Conservation (phyloP, 2,329 filamentous ascomycete genomes). For the Apiospora arundinis region DNA sequence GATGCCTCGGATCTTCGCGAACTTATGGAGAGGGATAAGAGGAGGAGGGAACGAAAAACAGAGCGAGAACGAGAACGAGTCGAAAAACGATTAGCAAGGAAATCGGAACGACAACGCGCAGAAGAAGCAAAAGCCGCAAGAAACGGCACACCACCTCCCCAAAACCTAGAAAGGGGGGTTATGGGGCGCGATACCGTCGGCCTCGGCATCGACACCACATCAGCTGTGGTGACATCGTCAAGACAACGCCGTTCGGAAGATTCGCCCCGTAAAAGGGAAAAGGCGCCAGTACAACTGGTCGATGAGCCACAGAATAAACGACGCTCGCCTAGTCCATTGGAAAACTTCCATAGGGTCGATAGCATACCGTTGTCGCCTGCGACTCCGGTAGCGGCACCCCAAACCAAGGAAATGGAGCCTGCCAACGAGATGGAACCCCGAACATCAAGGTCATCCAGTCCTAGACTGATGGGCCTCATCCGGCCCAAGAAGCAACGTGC, state of each 20-base stretch:
- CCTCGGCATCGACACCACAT: constrained; percentile 62
- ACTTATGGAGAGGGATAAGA: constrained; percentile 86
- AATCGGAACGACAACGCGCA: constrained; percentile 70
- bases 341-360: constrained; percentile 57
- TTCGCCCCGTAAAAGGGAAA: constrained; percentile 41
- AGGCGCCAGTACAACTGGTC: constrained; percentile 33
- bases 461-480: constrained; percentile 46
- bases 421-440: constrained; percentile 4
- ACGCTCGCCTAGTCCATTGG: constrained; percentile 43
- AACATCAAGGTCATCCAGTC: constrained; percentile 39
- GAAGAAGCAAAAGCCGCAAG: constrained; percentile 62
- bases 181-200: constrained; percentile 63
- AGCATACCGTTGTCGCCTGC: constrained; percentile 48
- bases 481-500: constrained; percentile 56
- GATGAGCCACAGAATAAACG: constrained; percentile 30
- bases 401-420: background rate
- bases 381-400: background rate
- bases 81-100: constrained; percentile 68
- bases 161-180: constrained; percentile 66
- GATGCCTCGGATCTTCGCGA: constrained; percentile 85
- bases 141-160: constrained; percentile 56
- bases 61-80: constrained; percentile 71
- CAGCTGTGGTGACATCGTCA: constrained; percentile 62
- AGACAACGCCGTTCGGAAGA: constrained; percentile 54
- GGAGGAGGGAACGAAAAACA: constrained; percentile 78